Percentiles rank a stretch among this genome's conserved stretches.
Conservation (phyloP, 2,329 filamentous ascomycete genomes). For the Fusarium staphyleae region DNA sequence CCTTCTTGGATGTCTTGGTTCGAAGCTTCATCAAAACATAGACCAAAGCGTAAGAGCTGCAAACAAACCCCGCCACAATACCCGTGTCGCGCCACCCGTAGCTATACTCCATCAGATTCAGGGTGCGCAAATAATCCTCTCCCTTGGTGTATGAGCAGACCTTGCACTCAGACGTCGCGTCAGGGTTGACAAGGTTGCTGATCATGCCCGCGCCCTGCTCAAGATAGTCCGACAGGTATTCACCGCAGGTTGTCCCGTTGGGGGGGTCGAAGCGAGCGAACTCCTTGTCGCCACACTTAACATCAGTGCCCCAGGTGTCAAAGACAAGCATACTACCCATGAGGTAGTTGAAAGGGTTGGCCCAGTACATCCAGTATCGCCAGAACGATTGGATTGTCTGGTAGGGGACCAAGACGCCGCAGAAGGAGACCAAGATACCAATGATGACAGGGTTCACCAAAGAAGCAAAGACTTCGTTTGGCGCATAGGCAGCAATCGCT, state of each 20-base stretch:
- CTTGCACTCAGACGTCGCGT: slow-evolving; percentile 60
- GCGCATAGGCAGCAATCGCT: slow-evolving; percentile 68
- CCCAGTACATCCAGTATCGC: slow-evolving; percentile 69
- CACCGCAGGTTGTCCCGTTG: slow-evolving; percentile 59
- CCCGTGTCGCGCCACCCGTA: slow-evolving; percentile 73
- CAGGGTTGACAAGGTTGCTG: slow-evolving; percentile 65
- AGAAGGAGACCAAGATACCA: slow-evolving; percentile 71
- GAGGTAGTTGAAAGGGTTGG: slow-evolving; percentile 69
- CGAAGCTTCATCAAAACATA: slow-evolving; percentile 57
- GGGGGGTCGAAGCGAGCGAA: slow-evolving; percentile 61
- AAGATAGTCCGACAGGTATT: slow-evolving; percentile 64
- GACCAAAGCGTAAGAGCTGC: slow-evolving; percentile 60
- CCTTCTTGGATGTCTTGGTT: slow-evolving; percentile 57
- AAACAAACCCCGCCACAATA: slow-evolving; percentile 63
- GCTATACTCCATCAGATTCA: slow-evolving; percentile 67
- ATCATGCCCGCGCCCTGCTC: slow-evolving; percentile 51
- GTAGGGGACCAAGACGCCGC: slow-evolving; percentile 77
- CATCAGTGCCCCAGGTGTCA: slow-evolving; percentile 53
- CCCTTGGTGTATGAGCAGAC: slow-evolving; percentile 68
- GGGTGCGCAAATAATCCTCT: slow-evolving; percentile 63
- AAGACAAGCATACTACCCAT: slow-evolving; percentile 64
- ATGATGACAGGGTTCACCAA: slow-evolving; percentile 64
- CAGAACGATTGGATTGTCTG: slow-evolving; percentile 69
- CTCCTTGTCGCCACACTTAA: slow-evolving; percentile 57
- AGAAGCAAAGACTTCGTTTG: slow-evolving; percentile 65